Base-by-base conservation (phyloP, 768 basidiomycete species). In the Trichaptum fuscoviolaceum region DNA sequence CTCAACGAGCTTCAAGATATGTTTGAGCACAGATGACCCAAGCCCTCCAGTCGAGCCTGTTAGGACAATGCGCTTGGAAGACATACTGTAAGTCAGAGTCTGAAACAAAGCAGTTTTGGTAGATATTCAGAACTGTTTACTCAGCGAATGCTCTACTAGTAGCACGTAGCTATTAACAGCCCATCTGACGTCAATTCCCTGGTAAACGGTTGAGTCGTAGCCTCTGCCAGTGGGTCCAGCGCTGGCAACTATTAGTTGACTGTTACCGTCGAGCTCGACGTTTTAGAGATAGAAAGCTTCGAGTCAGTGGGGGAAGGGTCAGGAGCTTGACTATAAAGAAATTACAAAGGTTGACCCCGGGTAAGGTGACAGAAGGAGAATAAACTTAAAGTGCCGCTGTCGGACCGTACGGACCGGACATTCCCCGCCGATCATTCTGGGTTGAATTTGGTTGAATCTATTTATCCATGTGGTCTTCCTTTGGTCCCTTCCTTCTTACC, bases 1-100 rank as follows among this genome's bases (percentile, higher is more conserved):
- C 67, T 73, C 73, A 8, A 77, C 71, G 64, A 74, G 73, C 25
- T 69, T 64, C 57, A 76, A 67, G 35, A 76, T 68, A 66, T 77
- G 69, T 63, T 74, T 72, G 66, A 79, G 69, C 34, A 79, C 74
- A 23, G 71, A 73, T 15, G 75, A 75, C 35, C 78, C 78, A 24
- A 79, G 76, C 34, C 74, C 71, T 58, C 78, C 78, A 3, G 77
- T 78, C 10, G 76, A 70, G 15, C 78, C 78, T 7, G 78, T 78
- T 27, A 79, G 66, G 17, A 78, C 74, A 72, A 77, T 76, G 65
- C 72, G 76, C 24, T 65, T 68, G 20, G 25, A 27, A 2, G 63
- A 27, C 36, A 63, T 35, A 18, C 1, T 24, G 18, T 63, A 6
- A 2, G 8, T 10, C 15, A 15, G 42, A 52, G 2, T 4, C 42